Evolutionary conservation across 148 eudicot species (phyloP).

Genomic region (Polygonum aviculare): DNA sequence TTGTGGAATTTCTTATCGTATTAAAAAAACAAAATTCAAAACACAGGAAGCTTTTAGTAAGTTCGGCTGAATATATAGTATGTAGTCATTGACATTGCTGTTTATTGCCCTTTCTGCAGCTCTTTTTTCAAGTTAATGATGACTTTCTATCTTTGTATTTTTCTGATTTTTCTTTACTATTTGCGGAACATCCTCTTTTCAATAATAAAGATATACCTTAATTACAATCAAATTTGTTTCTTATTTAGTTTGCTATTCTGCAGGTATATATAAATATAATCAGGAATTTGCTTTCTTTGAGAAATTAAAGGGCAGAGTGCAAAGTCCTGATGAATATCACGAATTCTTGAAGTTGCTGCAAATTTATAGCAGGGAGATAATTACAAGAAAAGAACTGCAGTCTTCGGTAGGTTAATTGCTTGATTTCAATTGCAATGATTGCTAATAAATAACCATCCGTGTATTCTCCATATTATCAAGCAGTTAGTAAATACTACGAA

Average conservation of each 20-base stretch:
- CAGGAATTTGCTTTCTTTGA: constrained; percentile 34
- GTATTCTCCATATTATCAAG: not conserved
- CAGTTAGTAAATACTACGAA: not conserved
- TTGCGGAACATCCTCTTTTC: not conserved
- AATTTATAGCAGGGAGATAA: constrained; percentile 24
- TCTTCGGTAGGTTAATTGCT: constrained; percentile 20
- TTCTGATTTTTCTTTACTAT: not conserved
- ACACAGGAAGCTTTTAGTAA: not conserved
- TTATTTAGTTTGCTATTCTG: constrained; percentile 3
- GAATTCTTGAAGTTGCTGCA: constrained; percentile 35
- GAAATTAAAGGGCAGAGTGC: constrained; percentile 41
- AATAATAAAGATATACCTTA: not conserved
- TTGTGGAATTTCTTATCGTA: not conserved
- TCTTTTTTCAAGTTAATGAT: constrained; percentile 1
- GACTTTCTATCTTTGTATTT: not conserved
- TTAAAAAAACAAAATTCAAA: not conserved
- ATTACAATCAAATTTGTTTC: not conserved
- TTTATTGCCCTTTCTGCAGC: not conserved
- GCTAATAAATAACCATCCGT: not conserved
- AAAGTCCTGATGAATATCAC: constrained; percentile 25
- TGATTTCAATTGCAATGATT: not conserved
- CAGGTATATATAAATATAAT: constrained; percentile 34
- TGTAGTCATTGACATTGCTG: not conserved
- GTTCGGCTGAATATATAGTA: not conserved
- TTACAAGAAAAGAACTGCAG: constrained; percentile 28